Evolutionary conservation across 2,329 filamentous ascomycete genomes (phyloP), one percentile per base, ranked within the genome.

Genomic region (Dactylonectria estremocensis): DNA sequence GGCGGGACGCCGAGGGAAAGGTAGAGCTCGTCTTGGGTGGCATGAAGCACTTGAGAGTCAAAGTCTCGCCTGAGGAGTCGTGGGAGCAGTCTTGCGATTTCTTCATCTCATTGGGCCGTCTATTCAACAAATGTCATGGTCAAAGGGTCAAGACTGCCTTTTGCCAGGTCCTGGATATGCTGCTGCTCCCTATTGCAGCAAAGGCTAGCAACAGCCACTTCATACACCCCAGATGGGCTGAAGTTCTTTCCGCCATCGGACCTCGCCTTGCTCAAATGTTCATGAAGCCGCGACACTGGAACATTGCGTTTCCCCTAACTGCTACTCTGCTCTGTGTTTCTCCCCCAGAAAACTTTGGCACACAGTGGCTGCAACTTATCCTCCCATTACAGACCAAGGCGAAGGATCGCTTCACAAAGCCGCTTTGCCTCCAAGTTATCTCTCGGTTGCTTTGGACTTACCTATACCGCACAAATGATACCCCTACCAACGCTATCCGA

Each of bases 381-480:
- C 87, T 93, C 53, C 90, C 92, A 7, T 86, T 97, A 20, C 94
- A 95, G 68, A 86, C 93, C 24, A 94, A 92, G 76, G 85, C 97
- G 49, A 97, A 97, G 78, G 96, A 99, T 79, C 90, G 95, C 31
- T 86, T 88, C 37, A 92, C 93, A 4, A 89, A 94, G 71, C 92
- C 92, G 4, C 87, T 95, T 40, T 95, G 95, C 63, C 87, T 99
- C 24, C 94, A 97, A 77, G 95, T 95, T 14, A 91, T 98, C 56
- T 97, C 95, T 45, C 91, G 95, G 61, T 84, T 99, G 28, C 87
- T 97, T 5, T 99, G 96, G 96, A 95, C 95, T 0, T 98, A 98
- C 79, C 86, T 99, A 3, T 97, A 97, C 80, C 91, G 95, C 57
- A 91, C 91, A 54, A 90, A 89, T 5, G 96, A 99, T 69, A 87